A percentile compares a stretch with the other conserved stretches of the same genome.
phyloP scores from a whole-genome alignment of 345 rosid genomes.

The Moringa oleifera region DNA sequence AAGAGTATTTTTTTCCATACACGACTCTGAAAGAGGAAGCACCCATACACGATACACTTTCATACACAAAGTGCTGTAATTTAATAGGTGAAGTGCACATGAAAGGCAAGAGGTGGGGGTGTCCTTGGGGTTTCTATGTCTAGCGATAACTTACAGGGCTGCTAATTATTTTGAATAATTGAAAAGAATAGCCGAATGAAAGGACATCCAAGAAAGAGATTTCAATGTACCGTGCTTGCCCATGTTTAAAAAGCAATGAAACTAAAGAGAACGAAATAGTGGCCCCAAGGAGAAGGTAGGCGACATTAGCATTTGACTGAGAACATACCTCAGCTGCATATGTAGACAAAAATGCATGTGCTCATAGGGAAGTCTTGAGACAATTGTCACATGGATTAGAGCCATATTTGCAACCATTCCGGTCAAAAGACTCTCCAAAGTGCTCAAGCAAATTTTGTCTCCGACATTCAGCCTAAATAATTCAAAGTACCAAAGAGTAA shows the following conservation, averaged over 20 bases:
- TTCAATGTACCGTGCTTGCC: background rate
- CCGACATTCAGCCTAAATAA: slow-evolving; percentile 57
- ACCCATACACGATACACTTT: too few species aligned
- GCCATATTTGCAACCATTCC: slow-evolving; percentile 53
- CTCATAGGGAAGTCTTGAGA: slow-evolving; percentile 38
- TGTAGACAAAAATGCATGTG: background rate
- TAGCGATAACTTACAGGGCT: too few species aligned
- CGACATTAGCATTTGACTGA: background rate
- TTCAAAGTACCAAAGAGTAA: slow-evolving; percentile 5
- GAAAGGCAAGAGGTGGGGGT: too few species aligned
- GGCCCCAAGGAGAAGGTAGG: background rate
- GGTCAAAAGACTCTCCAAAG: slow-evolving; percentile 74
- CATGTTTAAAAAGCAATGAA: background rate
- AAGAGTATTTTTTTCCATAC: too few species aligned
- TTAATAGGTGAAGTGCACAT: too few species aligned
- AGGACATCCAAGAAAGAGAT: background rate
- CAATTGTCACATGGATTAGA: slow-evolving; percentile 76
- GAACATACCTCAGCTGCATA: slow-evolving; percentile 12
- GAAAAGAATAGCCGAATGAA: too few species aligned
- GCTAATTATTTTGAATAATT: too few species aligned
- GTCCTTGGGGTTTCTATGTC: too few species aligned
- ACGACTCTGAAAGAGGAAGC: too few species aligned
- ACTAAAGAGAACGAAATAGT: background rate
- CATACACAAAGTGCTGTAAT: too few species aligned
- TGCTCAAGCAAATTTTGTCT: slow-evolving; percentile 70